These are phyloP conservation scores for Mucor plumbeus DNA, from an alignment of 371 early-diverging fungal species.

Conservation along the genomic window DNA sequence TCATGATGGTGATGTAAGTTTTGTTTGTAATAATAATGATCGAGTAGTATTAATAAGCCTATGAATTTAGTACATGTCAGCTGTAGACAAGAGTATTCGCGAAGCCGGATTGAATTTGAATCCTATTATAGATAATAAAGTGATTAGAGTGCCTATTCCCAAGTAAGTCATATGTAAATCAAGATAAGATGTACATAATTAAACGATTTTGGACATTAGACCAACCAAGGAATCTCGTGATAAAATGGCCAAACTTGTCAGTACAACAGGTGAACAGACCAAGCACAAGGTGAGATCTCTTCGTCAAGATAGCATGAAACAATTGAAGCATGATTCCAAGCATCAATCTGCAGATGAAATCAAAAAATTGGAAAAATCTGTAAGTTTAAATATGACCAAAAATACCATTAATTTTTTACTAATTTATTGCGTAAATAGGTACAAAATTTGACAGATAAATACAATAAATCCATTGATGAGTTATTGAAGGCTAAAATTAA, in stretches of 20 bases:
- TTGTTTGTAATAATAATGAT: not conserved
- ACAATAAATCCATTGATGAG: constrained; percentile 72
- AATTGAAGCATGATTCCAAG: constrained; percentile 73
- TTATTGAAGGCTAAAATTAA: constrained; percentile 73
- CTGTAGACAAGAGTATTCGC: constrained; percentile 86
- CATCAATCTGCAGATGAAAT: constrained; percentile 63
- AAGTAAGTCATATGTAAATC: constrained; percentile 57
- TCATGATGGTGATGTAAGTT: constrained; percentile 74
- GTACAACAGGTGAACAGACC: constrained; percentile 71
- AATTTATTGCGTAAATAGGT: constrained; percentile 46
- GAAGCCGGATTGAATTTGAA: constrained; percentile 82
- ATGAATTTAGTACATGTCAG: constrained; percentile 56
- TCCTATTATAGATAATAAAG: constrained; percentile 75
- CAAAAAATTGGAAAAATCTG: constrained; percentile 66
- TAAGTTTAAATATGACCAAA: constrained; percentile 20
- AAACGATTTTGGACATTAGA: constrained; percentile 34
- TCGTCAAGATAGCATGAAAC: constrained; percentile 78
- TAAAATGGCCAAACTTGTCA: constrained; percentile 73
- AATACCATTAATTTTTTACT: not conserved
- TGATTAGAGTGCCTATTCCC: constrained; percentile 85
- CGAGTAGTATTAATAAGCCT: too few relatives aligned
- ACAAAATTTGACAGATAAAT: constrained; percentile 75
- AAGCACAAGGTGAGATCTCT: constrained; percentile 69
- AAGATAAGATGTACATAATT: not conserved
- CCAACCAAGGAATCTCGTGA: constrained; percentile 83